phyloP scores from a whole-genome alignment of 768 basidiomycete species.

The Tremella mesenterica region DNA sequence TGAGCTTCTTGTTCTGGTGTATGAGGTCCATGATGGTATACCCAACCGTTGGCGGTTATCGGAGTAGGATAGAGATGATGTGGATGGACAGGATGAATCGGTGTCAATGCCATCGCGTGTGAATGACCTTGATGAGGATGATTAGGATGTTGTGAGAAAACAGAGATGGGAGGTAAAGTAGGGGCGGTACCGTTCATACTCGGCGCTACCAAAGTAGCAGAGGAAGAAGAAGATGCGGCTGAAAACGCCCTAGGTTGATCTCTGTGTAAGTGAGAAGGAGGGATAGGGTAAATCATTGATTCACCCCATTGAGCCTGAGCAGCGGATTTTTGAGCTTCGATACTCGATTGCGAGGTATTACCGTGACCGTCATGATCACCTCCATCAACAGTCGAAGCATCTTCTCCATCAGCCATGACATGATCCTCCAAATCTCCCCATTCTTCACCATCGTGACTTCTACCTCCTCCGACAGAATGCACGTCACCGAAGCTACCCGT shows the following conservation, averaged over 20 bases:
- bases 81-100: conserved; percentile 10
- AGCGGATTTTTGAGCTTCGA: background rate
- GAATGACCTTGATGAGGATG: no score
- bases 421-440: conserved; percentile 11
- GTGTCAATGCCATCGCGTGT: conserved; percentile 1
- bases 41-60: conserved; percentile 10
- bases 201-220: conserved; percentile 9
- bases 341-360: no score
- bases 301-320: conserved; percentile 7
- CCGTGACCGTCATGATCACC: no score
- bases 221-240: conserved; percentile 9
- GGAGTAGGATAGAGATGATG: conserved; percentile 19
- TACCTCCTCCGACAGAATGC: conserved; percentile 6
- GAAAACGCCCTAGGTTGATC: conserved; percentile 1
- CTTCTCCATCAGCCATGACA: conserved; percentile 9
- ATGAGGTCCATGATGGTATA: conserved; percentile 10
- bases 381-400: no score
- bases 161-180: conserved; percentile 4
- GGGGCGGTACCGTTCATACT: background rate
- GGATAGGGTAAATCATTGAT: conserved; percentile 5
- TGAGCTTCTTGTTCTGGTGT: conserved; percentile 5
- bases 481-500: conserved; percentile 4
- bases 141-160: conserved; percentile 3
- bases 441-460: conserved; percentile 7
- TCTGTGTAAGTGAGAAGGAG: background rate